phyloP scores from a whole-genome alignment of 225 moss, liverwort and hornwort genomes.

The Neckera pumila region DNA sequence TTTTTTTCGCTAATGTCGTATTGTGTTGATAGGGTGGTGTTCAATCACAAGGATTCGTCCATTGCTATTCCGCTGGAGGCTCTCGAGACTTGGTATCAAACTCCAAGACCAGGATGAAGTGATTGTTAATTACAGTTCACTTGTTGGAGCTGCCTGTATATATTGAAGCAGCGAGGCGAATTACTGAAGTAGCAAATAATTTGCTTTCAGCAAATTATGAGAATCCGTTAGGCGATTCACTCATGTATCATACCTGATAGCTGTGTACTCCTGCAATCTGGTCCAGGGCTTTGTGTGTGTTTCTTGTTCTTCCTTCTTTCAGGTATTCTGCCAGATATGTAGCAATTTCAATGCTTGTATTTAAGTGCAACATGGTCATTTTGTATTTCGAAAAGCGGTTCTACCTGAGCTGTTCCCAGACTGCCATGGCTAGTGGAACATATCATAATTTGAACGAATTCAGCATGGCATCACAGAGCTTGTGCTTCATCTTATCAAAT shows the following conservation, averaged over 20 bases:
- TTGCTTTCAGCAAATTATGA: background rate
- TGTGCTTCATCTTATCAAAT: background rate
- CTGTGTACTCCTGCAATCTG: background rate
- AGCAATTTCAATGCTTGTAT: background rate
- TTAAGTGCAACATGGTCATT: background rate
- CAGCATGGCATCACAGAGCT: background rate
- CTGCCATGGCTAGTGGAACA: background rate
- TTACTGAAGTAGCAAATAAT: background rate
- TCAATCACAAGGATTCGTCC: conserved; percentile 77
- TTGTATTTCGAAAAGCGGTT: background rate
- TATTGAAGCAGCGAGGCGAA: background rate
- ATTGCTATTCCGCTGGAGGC: conserved; percentile 77
- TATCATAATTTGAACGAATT: background rate
- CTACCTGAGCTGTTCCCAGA: background rate
- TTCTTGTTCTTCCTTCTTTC: background rate
- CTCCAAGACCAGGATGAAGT: conserved; percentile 36
- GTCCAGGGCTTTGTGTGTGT: background rate
- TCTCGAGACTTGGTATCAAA: conserved; percentile 56
- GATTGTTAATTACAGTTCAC: background rate
- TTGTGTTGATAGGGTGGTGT: conserved; percentile 33
- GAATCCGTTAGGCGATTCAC: background rate
- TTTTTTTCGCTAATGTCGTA: background rate
- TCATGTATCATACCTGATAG: conserved; percentile 12
- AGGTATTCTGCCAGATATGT: background rate
- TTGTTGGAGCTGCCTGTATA: background rate